These are phyloP conservation scores for Phaeomoniella chlamydospora DNA, from an alignment of 2,329 filamentous ascomycete species.

Conservation along the genomic window DNA sequence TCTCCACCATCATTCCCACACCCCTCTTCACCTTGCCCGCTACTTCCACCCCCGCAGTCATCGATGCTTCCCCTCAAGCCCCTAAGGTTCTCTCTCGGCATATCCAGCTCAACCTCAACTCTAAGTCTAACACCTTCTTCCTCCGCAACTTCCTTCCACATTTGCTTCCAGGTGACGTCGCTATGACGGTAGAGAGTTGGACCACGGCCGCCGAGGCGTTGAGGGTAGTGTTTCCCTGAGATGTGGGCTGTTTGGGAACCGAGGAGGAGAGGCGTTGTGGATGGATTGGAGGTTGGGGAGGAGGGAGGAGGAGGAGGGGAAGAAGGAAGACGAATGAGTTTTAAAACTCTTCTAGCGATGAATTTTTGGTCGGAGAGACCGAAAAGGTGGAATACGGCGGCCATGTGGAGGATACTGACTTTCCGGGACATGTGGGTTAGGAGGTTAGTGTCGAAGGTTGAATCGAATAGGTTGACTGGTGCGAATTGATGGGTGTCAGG, in stretches of 20 bases:
- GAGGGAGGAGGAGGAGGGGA: slow-evolving; percentile 3
- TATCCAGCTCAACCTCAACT: slow-evolving; percentile 5
- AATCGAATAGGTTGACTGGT: slow-evolving; percentile 15
- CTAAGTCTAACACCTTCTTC: slow-evolving; percentile 14
- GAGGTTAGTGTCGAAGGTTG: slow-evolving; percentile 16
- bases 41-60: not conserved
- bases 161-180: slow-evolving; percentile 31
- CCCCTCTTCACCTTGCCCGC: not conserved
- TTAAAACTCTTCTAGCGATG: slow-evolving; percentile 10
- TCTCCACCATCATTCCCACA: slow-evolving; percentile 1
- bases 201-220: slow-evolving; percentile 6
- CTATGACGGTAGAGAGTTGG: slow-evolving; percentile 15
- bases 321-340: slow-evolving; percentile 4
- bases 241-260: slow-evolving; percentile 12
- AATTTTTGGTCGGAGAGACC: slow-evolving; percentile 17
- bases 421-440: too few relatives aligned
- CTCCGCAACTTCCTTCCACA: slow-evolving; percentile 40
- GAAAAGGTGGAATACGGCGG: slow-evolving; percentile 27
- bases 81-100: not conserved
- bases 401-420: slow-evolving; percentile 19
- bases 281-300: too few relatives aligned
- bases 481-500: slow-evolving; percentile 20
- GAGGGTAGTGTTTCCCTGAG: slow-evolving; percentile 6
- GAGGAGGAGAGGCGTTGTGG: too few relatives aligned
- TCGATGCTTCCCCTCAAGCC: not conserved